phyloP scores from a whole-genome alignment of 768 basidiomycete genomes.

The Leccinum fibrillosum region DNA sequence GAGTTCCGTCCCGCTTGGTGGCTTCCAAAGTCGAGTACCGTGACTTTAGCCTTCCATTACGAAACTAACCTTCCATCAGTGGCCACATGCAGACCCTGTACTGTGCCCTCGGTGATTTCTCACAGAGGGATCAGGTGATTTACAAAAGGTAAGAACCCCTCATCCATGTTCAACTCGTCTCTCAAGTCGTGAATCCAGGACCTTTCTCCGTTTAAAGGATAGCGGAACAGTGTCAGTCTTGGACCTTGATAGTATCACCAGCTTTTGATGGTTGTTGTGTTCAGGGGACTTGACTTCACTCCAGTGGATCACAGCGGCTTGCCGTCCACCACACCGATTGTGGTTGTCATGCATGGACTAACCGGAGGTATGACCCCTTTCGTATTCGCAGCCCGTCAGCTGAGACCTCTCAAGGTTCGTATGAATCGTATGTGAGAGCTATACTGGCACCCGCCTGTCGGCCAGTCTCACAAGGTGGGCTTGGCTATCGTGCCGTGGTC shows the following conservation, averaged over 20 bases:
- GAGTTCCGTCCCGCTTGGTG: constrained; percentile 32
- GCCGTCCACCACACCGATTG: constrained; percentile 24
- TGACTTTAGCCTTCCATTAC: neutral
- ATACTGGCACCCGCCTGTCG: constrained; percentile 72
- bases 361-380: constrained; percentile 28
- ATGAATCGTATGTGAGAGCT: constrained; percentile 87
- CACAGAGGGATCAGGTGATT: constrained; percentile 26
- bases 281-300: constrained; percentile 34
- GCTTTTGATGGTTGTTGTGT: neutral
- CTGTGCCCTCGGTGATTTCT: constrained; percentile 30
- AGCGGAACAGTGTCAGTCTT: constrained; percentile 33
- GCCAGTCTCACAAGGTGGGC: constrained; percentile 72
- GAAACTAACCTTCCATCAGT: constrained; percentile 20
- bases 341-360: constrained; percentile 32
- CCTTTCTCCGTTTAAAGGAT: constrained; percentile 28
- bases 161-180: neutral
- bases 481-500: constrained; percentile 88
- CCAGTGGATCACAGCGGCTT: constrained; percentile 25
- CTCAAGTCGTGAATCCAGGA: constrained; percentile 18
- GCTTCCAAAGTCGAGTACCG: constrained; percentile 28
- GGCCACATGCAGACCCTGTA: constrained; percentile 34
- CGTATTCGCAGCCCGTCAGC: neutral
- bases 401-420: constrained; percentile 54
- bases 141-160: constrained; percentile 28
- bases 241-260: neutral